phyloP scores from a whole-genome alignment of 768 basidiomycete species.

The Mycena sanguinolenta region DNA sequence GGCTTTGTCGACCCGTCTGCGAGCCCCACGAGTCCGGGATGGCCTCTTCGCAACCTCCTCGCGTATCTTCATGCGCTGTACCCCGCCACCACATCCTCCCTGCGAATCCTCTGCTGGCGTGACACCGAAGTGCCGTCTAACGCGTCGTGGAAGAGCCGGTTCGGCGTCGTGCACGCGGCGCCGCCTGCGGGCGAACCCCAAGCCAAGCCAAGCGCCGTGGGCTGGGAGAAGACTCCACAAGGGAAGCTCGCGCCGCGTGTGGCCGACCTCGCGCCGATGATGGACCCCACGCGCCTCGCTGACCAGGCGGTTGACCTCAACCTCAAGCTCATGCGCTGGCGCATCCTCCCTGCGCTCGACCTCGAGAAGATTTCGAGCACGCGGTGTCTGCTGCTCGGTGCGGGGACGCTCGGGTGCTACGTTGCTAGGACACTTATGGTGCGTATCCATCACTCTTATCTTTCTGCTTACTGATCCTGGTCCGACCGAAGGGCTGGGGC shows the following conservation, averaged over 20 bases:
- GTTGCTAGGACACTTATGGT: constrained; percentile 95
- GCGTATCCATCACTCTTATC: constrained; percentile 30
- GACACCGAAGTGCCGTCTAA: constrained; percentile 64
- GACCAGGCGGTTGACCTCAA: constrained; percentile 99
- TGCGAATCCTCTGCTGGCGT: constrained; percentile 85
- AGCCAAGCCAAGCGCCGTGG: constrained; percentile 75
- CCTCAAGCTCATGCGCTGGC: constrained; percentile 97
- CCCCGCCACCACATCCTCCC: constrained; percentile 57
- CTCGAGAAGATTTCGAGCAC: constrained; percentile 89
- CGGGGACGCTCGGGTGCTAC: constrained; percentile 97
- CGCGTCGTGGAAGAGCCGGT: constrained; percentile 71
- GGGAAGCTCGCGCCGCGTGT: constrained; percentile 90
- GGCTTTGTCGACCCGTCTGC: constrained; percentile 91
- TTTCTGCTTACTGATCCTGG: neutral
- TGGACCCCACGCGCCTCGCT: constrained; percentile 93
- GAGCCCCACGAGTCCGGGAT: constrained; percentile 79
- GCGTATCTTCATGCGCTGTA: constrained; percentile 79
- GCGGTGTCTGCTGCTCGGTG: constrained; percentile 89
- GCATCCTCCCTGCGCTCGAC: constrained; percentile 90
- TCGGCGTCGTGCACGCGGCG: constrained; percentile 63
- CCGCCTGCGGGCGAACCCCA: constrained; percentile 29
- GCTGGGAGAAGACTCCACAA: constrained; percentile 94
- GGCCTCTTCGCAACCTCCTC: constrained; percentile 95
- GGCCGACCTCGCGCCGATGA: constrained; percentile 94
- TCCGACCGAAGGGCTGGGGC: constrained; percentile 86